Conservation (phyloP, 2,329 filamentous ascomycete species). For the Trichophyton equinum region DNA sequence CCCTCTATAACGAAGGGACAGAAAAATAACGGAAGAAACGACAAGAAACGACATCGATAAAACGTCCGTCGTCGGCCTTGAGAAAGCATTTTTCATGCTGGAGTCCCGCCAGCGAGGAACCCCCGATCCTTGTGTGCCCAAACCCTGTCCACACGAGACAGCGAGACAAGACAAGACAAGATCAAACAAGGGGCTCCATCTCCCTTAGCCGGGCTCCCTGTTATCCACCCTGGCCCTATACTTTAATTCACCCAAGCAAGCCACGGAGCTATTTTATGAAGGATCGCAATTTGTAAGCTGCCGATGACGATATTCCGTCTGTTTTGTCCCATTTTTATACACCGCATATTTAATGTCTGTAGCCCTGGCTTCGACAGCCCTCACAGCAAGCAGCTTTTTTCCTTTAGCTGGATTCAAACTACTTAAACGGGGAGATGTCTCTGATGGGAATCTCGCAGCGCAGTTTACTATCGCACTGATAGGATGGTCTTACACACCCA, state of each 20-base stretch:
- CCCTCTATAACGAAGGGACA: neutral
- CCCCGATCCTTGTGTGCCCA: neutral
- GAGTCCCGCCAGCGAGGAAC: neutral
- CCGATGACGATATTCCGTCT: neutral
- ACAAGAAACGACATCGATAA: neutral
- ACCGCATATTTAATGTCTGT: neutral
- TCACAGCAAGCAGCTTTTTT: neutral
- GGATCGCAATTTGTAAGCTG: neutral
- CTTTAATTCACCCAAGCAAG: neutral
- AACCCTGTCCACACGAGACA: conserved; percentile 1
- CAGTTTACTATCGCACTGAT: neutral
- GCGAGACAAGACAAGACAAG: neutral
- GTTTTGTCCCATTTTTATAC: neutral
- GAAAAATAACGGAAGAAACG: neutral
- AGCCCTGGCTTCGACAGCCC: neutral
- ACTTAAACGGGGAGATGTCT: neutral
- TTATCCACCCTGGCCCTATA: neutral
- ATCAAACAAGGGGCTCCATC: conserved; percentile 1
- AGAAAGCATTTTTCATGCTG: neutral
- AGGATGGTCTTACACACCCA: neutral
- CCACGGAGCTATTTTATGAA: neutral
- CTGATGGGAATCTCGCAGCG: neutral
- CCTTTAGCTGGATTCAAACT: neutral
- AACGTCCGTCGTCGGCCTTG: neutral
- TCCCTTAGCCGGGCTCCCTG: neutral